Conservation (phyloP, 345 rosid genomes). For the Clarkia xantiana region DNA sequence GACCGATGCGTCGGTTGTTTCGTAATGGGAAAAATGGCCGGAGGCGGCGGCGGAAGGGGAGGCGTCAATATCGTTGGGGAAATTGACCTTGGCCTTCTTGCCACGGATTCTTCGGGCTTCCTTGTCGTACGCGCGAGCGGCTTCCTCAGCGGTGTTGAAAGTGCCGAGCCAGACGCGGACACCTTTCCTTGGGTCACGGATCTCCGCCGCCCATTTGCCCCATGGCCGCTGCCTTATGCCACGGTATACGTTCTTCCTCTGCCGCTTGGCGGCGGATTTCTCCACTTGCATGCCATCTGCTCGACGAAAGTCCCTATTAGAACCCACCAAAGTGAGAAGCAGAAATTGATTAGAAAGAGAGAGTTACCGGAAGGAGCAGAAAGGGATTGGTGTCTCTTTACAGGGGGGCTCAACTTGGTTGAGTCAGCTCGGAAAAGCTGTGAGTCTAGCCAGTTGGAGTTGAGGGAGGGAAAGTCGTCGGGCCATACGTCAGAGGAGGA, state of each 20-base stretch:
- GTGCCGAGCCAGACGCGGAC: constrained; percentile 96
- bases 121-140: constrained; percentile 78
- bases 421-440: background rate
- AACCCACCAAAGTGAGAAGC: background rate
- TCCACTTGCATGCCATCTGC: constrained; percentile 28
- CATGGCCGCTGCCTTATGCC: constrained; percentile 92
- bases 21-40: background rate
- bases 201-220: constrained; percentile 99
- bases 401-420: constrained; percentile 10
- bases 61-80: constrained; percentile 47
- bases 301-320: constrained; percentile 14
- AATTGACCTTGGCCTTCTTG: constrained; percentile 71
- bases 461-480: constrained; percentile 13
- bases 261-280: constrained; percentile 34
- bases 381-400: constrained; percentile 3
- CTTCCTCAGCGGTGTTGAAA: constrained; percentile 79
- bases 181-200: constrained; percentile 86
- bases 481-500: constrained; percentile 48
- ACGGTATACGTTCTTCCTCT: constrained; percentile 68
- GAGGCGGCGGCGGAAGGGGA: constrained; percentile 1
- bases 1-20: background rate
- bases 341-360: background rate
- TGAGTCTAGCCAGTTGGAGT: constrained; percentile 4
- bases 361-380: constrained; percentile 23
- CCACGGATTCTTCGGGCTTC: constrained; percentile 84